Evolutionary conservation across 257 asterid genomes (phyloP).

Genomic region (Ocimum tenuiflorum): DNA sequence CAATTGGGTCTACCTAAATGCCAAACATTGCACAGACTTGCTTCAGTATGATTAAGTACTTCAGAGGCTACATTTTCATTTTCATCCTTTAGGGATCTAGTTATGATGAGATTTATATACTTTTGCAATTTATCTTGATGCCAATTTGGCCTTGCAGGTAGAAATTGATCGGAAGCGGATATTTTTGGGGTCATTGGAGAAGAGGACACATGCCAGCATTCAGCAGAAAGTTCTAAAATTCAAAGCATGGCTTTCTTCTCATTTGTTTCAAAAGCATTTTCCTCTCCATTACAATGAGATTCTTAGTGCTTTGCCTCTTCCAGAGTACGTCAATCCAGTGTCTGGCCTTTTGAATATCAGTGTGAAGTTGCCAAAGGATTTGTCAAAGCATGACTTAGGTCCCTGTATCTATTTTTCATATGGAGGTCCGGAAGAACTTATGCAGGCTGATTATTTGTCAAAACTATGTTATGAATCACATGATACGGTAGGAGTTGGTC

Average conservation of each 20-base stretch:
- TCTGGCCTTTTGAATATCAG: conserved; percentile 81
- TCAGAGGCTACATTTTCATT: background rate
- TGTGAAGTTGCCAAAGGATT: conserved; percentile 59
- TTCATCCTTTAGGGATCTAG: background rate
- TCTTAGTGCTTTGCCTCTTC: conserved; percentile 66
- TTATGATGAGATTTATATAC: conserved; percentile 6
- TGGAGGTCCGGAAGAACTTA: conserved; percentile 71
- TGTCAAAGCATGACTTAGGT: conserved; percentile 60
- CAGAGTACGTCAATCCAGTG: conserved; percentile 69
- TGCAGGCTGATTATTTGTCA: conserved; percentile 56
- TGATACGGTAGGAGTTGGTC: conserved; percentile 57
- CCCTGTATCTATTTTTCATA: conserved; percentile 72
- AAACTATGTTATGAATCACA: conserved; percentile 70
- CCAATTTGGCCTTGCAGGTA: conserved; percentile 48
- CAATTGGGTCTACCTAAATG: background rate
- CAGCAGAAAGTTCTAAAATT: conserved; percentile 52
- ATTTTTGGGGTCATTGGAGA: conserved; percentile 78
- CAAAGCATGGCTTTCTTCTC: conserved; percentile 79
- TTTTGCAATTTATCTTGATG: background rate
- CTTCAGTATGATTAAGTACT: background rate
- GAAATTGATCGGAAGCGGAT: conserved; percentile 62
- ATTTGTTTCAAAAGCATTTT: conserved; percentile 66
- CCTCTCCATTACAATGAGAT: conserved; percentile 70
- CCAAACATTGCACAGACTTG: background rate
- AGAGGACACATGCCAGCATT: conserved; percentile 56